Evolutionary conservation across 2,329 filamentous ascomycete genomes (phyloP), one percentile per base, ranked within the genome.

Genomic region (Verticillium albo-atrum): DNA sequence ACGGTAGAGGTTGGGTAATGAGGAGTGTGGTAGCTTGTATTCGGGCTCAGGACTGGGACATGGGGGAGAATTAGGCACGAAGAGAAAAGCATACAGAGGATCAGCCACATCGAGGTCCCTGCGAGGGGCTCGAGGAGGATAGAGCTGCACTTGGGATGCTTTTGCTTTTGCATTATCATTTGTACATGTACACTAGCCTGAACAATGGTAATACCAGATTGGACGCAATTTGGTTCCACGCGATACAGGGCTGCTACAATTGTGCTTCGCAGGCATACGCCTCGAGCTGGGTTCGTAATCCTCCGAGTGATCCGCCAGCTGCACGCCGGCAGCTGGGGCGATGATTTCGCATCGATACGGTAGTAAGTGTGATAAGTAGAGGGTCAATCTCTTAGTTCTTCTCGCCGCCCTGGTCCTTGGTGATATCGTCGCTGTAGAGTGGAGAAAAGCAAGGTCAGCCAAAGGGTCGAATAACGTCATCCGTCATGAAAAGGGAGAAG

Each of bases 371-470:
- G 20, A 12, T 47, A 20, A 23, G n/a, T 20, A 4, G 20, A 23
- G 42, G 12, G 17, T 17, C 42, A 47, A 47, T 47, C n/a, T 28
- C 52, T 75, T 83, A 86, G 75, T 86, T 85, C 65, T 83, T 74
- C 79, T 91, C 87, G 72, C 88, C 87, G 65, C 86, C 85, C 77
- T 89, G 84, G 55, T 86, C 80, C 77, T 84, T 88, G 75, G 89
- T 91, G 70, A 95, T 81, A 65, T 92, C 88, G 69, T 95, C 88
- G 72, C 91, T 95, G 69, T 62, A 60, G 42, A 30, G 42, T 54
- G 61, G 34, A 58, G 56, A 62, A 57, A 53, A 51, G 15, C 10
- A 20, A 7, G 17, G 54, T 61, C 42, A 61, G 60, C 26, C n/a
- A n/a, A 54, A 37, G 54, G 30, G 35, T 20, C 42, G 20, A 47